Base-by-base conservation (phyloP, 371 early-diverging fungal genomes). In the Choanephora cucurbitarum region DNA sequence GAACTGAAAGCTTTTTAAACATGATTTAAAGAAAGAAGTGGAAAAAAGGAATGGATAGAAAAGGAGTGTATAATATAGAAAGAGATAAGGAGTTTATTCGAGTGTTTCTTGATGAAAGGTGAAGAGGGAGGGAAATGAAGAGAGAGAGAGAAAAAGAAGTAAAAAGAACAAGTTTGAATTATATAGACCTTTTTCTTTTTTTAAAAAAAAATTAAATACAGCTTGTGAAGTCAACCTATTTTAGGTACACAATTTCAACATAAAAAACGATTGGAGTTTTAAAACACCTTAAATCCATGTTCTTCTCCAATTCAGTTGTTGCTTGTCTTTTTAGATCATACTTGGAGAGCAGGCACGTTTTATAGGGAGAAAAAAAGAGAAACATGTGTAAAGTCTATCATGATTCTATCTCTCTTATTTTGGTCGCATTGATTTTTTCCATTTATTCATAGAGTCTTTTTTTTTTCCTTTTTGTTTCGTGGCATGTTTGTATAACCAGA, bases 1-100 rank as follows among this genome's bases (percentile, higher is more conserved):
- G 56, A 23, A 62, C 40, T 17, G 62, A 62, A 28, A 62, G 17
- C 50, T 62, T 62, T 39, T 62, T 62, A 44, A 62, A 52, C 62
- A 62, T 62, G 28, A 22, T 34, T 19, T 19, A 50, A 39, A 39
- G 22, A 23, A 39, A 37, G 47, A 59, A 59, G 39, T 52, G 46
- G 24, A 3, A 3, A 11, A 14, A 37, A 37, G 10, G 37, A 14
- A 37, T 2, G 14, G 37, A 37, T 11, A 7, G 37, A 14, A 37
- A 37, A 14, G 37, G 14, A 14, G 24, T 24, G 46, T 22, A 22
- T 14, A 40, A 46, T 23, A 15, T 18, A 32, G 21, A 19, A 21
- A 41, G 34, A 34, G 18, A 10, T 2, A 15, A 44, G 7, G 21
- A 32, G 11, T 17, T 42, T 28, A 15, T 21, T 41, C 14, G 22